Evolutionary conservation across 495 filamentous ascomycete genomes (phyloP).

Genomic region (Neurospora africana): DNA sequence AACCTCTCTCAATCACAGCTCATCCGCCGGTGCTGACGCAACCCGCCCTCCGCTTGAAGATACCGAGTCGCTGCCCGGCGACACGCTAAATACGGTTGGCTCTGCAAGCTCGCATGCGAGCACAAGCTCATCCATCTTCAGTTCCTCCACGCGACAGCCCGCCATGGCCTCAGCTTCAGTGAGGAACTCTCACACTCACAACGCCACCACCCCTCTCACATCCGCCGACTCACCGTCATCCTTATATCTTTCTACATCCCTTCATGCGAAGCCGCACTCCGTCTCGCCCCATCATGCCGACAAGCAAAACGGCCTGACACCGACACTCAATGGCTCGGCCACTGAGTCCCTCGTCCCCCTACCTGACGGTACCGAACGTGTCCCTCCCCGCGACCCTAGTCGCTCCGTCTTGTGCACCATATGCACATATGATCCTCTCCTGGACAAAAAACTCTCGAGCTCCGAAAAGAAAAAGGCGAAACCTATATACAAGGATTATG

Average conservation of each 20-base stretch:
- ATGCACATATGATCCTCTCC: conserved; percentile 60
- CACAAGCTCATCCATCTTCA: conserved; percentile 55
- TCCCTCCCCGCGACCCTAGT: conserved; percentile 50
- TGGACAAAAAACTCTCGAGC: conserved; percentile 41
- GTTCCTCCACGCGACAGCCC: conserved; percentile 36
- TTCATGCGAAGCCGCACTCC: conserved; percentile 26
- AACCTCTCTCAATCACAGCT: conserved; percentile 4
- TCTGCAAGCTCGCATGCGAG: conserved; percentile 57
- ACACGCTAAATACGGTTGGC: conserved; percentile 52
- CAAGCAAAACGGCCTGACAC: conserved; percentile 12
- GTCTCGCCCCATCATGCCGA: conserved; percentile 22
- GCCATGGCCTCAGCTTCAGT: conserved; percentile 41
- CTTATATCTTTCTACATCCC: conserved; percentile 34
- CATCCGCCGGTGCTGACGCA: conserved; percentile 29
- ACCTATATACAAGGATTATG: conserved; percentile 61
- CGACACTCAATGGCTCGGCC: conserved; percentile 15
- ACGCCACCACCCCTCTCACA: conserved; percentile 59
- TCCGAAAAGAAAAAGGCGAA: conserved; percentile 58
- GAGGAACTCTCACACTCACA: conserved; percentile 37
- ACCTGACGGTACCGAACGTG: conserved; percentile 35
- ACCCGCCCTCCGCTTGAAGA: conserved; percentile 40
- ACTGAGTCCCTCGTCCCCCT: conserved; percentile 40
- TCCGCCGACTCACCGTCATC: conserved; percentile 66
- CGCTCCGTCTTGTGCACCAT: conserved; percentile 56
- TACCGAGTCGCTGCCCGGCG: conserved; percentile 46